Conservation (phyloP, 202 grass and related monocot genomes). For the Musa balbisiana region DNA sequence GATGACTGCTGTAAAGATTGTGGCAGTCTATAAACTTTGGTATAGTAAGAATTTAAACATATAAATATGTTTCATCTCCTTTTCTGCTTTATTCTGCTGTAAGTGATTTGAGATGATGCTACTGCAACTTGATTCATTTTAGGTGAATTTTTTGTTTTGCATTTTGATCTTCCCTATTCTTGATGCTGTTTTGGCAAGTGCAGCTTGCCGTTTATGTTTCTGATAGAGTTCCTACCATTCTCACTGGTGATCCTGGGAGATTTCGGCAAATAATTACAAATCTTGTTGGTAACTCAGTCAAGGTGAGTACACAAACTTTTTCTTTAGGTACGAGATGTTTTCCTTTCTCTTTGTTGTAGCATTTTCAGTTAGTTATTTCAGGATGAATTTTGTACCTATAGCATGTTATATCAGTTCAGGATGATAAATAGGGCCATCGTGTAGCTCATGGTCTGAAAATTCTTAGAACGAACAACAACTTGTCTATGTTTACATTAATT, state of each 20-base stretch:
- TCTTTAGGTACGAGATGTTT: not conserved
- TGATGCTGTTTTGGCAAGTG: constrained; percentile 22
- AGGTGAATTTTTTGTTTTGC: constrained; percentile 1
- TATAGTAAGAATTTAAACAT: not conserved
- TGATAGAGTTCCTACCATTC: constrained; percentile 78
- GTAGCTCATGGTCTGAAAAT: not conserved
- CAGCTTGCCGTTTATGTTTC: constrained; percentile 96
- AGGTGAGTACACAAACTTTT: constrained; percentile 38
- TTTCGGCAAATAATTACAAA: constrained; percentile 99
- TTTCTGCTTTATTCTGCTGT: constrained; percentile 11
- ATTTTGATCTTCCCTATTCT: constrained; percentile 30
- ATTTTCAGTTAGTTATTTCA: constrained; percentile 1
- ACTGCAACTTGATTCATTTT: constrained; percentile 10
- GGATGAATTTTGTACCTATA: not conserved
- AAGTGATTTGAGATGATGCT: not conserved
- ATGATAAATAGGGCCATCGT: not conserved
- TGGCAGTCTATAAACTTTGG: not conserved
- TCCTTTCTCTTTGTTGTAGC: constrained; percentile 16
- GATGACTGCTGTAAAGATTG: not conserved
- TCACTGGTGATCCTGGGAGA: constrained; percentile 90
- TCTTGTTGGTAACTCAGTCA: constrained; percentile 90
- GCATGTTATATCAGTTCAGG: not conserved
- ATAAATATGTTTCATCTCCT: not conserved
- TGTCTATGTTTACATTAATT: not conserved
- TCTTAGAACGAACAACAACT: not conserved